Evolutionary conservation across 805 yeast genomes (phyloP), one percentile per base, ranked within the genome.

Genomic region (Monosporozyma solicola): DNA sequence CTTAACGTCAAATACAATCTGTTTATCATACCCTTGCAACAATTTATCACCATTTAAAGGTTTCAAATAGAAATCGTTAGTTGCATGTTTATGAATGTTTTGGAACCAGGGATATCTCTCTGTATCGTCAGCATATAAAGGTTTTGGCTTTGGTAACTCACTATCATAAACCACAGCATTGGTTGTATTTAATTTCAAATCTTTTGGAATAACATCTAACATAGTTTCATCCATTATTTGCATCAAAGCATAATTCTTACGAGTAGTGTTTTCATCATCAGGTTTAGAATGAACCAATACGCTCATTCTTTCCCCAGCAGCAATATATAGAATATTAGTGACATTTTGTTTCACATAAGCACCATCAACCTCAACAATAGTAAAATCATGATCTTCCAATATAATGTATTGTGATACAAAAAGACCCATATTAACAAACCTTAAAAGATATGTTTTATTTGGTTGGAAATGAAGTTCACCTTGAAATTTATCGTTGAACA

Each of bases 271-370:
- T 3, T 53, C 32, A n/a, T 55, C 47, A 62, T 82, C 82, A 7
- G 91, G 78, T 44, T 75, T 78, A 16, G 94, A 78, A 41, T 74
- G 77, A 16, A 89, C 70, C 56, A 88, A 70, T 1, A 87, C 84
- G 41, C 87, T 76, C 64, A 85, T 80, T 63, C 97, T 74, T 71
- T 91, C 97, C 9, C 92, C 97, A 22, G 85, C 89, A 0, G 92
- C 77, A 41, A 86, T 61, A 62, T 85, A 84, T 32, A 85, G 57
- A 64, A 80, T 72, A 32, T 79, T 75, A 4, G 84, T 78, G 1
- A 68, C 72, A 48, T 74, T 72, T 2, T 87, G 87, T 56, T 83
- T 74, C 27, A 82, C 82, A 53, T 75, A 81, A 20, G 82, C 77
- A 52, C 95, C 94, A 64, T 86, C 95, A 27, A 83, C 80, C 64